These are phyloP conservation scores for Diplocarpon mali DNA, from an alignment of 2,329 filamentous ascomycete species.

Conservation along the genomic window DNA sequence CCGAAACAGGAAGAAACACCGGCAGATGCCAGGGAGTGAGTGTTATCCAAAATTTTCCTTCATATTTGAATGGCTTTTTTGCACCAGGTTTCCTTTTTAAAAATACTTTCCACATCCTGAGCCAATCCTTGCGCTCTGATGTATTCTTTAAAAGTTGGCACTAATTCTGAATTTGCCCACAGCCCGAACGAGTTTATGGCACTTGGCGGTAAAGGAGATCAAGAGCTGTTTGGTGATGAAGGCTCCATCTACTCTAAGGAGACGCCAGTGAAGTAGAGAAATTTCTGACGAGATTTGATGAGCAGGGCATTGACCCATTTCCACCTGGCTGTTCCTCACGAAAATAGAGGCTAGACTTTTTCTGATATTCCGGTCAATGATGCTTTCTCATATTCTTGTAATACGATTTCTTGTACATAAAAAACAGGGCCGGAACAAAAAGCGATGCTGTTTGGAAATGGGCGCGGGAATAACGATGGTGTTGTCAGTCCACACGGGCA, in stretches of 20 bases:
- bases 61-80: too few species aligned
- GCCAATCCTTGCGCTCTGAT: too few species aligned
- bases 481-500: too few species aligned
- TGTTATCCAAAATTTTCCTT: too few species aligned
- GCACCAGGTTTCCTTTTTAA: too few species aligned
- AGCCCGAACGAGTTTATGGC: slow-evolving; percentile 64
- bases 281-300: neutral
- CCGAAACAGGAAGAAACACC: slow-evolving; percentile 53
- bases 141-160: too few species aligned
- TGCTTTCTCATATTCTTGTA: slow-evolving; percentile 8
- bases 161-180: too few species aligned
- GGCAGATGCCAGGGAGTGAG: slow-evolving; percentile 45
- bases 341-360: neutral
- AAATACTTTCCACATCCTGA: too few species aligned
- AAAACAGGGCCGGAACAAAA: neutral
- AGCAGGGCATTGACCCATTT: neutral
- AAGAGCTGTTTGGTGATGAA: slow-evolving; percentile 61
- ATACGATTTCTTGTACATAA: slow-evolving; percentile 12
- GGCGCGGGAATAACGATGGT: neutral
- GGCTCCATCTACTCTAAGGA: slow-evolving; percentile 36
- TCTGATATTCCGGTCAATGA: slow-evolving; percentile 1
- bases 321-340: neutral
- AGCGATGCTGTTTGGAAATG: neutral
- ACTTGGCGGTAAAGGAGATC: slow-evolving; percentile 78
- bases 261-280: slow-evolving; percentile 1